phyloP scores from a whole-genome alignment of 345 rosid genomes.

The Lepidium didymum region DNA sequence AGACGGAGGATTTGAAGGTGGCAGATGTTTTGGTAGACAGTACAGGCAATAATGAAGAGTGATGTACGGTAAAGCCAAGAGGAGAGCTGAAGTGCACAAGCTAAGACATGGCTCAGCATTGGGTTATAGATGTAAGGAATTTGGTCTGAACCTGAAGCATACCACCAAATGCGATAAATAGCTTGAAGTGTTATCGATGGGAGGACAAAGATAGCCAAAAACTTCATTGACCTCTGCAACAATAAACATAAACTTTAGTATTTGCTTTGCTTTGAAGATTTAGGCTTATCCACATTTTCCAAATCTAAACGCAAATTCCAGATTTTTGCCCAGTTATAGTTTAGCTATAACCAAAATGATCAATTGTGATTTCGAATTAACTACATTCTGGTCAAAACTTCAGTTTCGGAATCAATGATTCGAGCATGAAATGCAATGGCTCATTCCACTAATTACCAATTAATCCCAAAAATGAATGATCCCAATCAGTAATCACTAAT shows the following conservation, averaged over 20 bases:
- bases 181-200: slow-evolving; percentile 58
- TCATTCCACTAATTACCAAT: background rate
- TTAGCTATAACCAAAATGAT: background rate
- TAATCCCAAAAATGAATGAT: background rate
- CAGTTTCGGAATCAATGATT: too few species aligned
- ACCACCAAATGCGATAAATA: slow-evolving; percentile 89
- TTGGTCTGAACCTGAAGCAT: slow-evolving; percentile 43
- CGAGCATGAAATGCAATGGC: background rate
- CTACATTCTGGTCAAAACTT: background rate
- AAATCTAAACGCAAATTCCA: background rate
- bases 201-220: slow-evolving; percentile 52
- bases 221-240: slow-evolving; percentile 63
- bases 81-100: slow-evolving; percentile 58
- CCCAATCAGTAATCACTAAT: background rate
- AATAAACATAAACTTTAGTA: background rate
- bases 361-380: background rate
- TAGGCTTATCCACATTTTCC: background rate
- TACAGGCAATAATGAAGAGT: slow-evolving; percentile 57
- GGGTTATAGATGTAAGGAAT: slow-evolving; percentile 54
- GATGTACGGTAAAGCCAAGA: slow-evolving; percentile 86
- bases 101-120: slow-evolving; percentile 40
- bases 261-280: too few species aligned
- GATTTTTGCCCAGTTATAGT: background rate
- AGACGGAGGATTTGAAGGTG: slow-evolving; percentile 65
- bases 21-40: slow-evolving; percentile 58